phyloP scores from a whole-genome alignment of 1,284 basidiomycete species.

The Mycosarcoma mackinlayi region DNA sequence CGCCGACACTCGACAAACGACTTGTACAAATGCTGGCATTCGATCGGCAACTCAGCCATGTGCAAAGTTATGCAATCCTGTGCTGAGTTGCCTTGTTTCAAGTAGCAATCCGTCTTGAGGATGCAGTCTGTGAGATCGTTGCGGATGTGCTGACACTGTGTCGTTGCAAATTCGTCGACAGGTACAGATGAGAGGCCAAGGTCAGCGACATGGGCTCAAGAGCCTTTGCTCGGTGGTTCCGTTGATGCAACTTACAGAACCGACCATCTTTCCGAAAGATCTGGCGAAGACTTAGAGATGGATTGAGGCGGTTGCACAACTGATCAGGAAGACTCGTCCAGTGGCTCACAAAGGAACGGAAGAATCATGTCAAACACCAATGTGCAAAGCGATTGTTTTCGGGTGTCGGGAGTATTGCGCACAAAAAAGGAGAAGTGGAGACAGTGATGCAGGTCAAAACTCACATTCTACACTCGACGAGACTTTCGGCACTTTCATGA shows the following conservation, averaged over 20 bases:
- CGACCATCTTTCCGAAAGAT: constrained; percentile 25
- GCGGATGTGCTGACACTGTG: constrained; percentile 50
- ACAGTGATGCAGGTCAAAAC: constrained; percentile 8
- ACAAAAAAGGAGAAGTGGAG: constrained; percentile 10
- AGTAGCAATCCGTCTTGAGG: constrained; percentile 51
- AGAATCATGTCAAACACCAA: too few relatives aligned
- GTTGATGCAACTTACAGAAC: constrained; percentile 21
- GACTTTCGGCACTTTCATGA: too few relatives aligned
- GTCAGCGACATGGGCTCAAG: too few relatives aligned
- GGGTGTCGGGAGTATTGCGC: constrained; percentile 19
- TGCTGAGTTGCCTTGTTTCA: constrained; percentile 38
- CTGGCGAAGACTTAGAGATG: too few relatives aligned
- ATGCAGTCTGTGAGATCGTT: constrained; percentile 55
- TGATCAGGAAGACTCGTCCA: too few relatives aligned
- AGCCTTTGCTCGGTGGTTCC: too few relatives aligned
- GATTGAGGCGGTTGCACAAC: too few relatives aligned
- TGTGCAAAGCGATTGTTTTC: constrained; percentile 15
- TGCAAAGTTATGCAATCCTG: constrained; percentile 57
- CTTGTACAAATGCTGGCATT: constrained; percentile 59
- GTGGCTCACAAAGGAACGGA: too few relatives aligned
- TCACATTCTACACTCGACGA: background rate
- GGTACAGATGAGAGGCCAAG: too few relatives aligned
- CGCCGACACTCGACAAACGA: constrained; percentile 54
- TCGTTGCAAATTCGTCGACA: too few relatives aligned
- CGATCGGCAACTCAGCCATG: constrained; percentile 51